Evolutionary conservation across 2,329 filamentous ascomycete species (phyloP).

Genomic region (Phyllosticta citrichinensis): DNA sequence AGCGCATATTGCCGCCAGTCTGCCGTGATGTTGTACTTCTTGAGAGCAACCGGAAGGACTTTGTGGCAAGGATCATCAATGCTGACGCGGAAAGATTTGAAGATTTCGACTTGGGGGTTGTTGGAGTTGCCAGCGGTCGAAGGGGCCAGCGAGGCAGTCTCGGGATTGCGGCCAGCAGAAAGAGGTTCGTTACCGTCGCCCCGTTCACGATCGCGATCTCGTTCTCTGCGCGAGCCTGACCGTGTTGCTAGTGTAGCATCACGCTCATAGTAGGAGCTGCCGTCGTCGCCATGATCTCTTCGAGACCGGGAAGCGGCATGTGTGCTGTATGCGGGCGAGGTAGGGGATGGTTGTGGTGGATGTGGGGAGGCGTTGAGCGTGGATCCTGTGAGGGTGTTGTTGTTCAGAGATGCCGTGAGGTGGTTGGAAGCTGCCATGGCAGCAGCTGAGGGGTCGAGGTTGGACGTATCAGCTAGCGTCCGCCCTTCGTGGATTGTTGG

Average conservation of each 20-base stretch:
- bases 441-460: slow-evolving; percentile 41
- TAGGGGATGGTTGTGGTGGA: slow-evolving; percentile 20
- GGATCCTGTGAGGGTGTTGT: slow-evolving; percentile 15
- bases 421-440: slow-evolving; percentile 41
- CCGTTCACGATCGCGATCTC: slow-evolving; percentile 2
- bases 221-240: not conserved
- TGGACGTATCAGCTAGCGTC: slow-evolving; percentile 30
- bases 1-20: slow-evolving; percentile 96
- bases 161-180: slow-evolving; percentile 23
- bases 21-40: slow-evolving; percentile 97
- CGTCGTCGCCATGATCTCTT: slow-evolving; percentile 20
- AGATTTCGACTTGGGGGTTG: slow-evolving; percentile 70
- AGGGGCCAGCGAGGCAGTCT: slow-evolving; percentile 13
- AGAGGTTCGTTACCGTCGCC: slow-evolving; percentile 20
- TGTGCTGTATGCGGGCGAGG: slow-evolving; percentile 9
- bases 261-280: slow-evolving; percentile 4
- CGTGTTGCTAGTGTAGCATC: not conserved
- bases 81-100: slow-evolving; percentile 96
- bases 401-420: slow-evolving; percentile 39
- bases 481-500: slow-evolving; percentile 39
- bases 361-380: slow-evolving; percentile 32
- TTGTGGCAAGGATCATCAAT: slow-evolving; percentile 98
- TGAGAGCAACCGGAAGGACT: slow-evolving; percentile 86
- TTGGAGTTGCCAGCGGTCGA: slow-evolving; percentile 15
- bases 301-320: slow-evolving; percentile 2